Conservation (phyloP, 2,329 filamentous ascomycete genomes). For the Sporothrix inflata region DNA sequence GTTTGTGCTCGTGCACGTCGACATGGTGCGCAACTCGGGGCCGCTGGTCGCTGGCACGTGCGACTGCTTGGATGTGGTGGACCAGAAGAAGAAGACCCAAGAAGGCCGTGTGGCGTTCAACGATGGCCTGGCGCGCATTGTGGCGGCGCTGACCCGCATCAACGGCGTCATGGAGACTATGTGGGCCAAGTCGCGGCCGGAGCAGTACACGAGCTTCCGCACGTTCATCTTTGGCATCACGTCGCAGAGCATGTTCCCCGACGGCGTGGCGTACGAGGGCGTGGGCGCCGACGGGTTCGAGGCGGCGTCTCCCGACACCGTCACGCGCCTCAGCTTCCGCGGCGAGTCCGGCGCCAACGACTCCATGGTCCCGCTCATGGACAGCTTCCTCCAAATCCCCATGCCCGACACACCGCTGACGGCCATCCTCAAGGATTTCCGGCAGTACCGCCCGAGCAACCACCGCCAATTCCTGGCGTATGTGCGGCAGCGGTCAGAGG, state of each 20-base stretch:
- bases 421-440: slow-evolving; percentile 84
- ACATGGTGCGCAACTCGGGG: slow-evolving; percentile 89
- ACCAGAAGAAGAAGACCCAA: slow-evolving; percentile 36
- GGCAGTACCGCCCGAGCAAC: slow-evolving; percentile 84
- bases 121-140: slow-evolving; percentile 62
- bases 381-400: slow-evolving; percentile 80
- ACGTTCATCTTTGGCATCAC: slow-evolving; percentile 98
- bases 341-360: slow-evolving; percentile 95
- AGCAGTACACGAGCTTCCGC: slow-evolving; percentile 84
- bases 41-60: slow-evolving; percentile 74
- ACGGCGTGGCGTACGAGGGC: slow-evolving; percentile 88
- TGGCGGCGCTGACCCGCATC: slow-evolving; percentile 68
- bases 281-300: slow-evolving; percentile 59
- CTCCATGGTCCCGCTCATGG: slow-evolving; percentile 87
- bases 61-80: slow-evolving; percentile 61
- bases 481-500: slow-evolving; percentile 57
- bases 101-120: slow-evolving; percentile 63
- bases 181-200: slow-evolving; percentile 84
- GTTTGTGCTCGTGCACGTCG: slow-evolving; percentile 93
- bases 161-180: slow-evolving; percentile 85
- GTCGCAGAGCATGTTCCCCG: slow-evolving; percentile 88
- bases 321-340: slow-evolving; percentile 72
- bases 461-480: slow-evolving; percentile 83
- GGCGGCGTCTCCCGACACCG: not conserved
- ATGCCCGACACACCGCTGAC: slow-evolving; percentile 92